Evolutionary conservation across 495 filamentous ascomycete genomes (phyloP).

Genomic region (Elaphomyces granulatus): DNA sequence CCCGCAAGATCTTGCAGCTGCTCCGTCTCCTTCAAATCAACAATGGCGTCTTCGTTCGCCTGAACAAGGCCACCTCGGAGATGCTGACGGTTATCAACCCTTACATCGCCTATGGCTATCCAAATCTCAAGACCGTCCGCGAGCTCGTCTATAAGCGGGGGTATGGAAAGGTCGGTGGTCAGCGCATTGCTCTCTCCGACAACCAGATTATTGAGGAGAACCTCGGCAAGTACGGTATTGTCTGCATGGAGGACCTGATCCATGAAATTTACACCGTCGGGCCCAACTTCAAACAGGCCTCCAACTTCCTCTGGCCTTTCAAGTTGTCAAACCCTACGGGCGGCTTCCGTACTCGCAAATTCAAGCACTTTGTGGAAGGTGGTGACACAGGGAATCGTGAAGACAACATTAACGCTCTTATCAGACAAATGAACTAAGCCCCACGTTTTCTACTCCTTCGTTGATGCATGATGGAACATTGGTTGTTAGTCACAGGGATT

Average conservation of each 20-base stretch:
- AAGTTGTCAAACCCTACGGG: conserved; percentile 96
- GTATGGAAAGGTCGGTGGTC: conserved; percentile 94
- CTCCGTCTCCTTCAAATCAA: conserved; percentile 99
- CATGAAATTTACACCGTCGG: conserved; percentile 99
- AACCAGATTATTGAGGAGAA: conserved; percentile 93
- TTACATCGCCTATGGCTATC: conserved; percentile 97
- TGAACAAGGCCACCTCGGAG: conserved; percentile 95
- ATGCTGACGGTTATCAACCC: conserved; percentile 98
- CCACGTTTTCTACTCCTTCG: conserved; percentile 7
- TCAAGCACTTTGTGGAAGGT: conserved; percentile 98
- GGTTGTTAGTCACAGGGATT: conserved; percentile 25
- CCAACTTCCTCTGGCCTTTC: conserved; percentile 99
- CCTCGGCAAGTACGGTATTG: conserved; percentile 95
- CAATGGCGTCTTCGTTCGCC: conserved; percentile 94
- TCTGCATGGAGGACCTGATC: conserved; percentile 98
- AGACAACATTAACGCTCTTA: conserved; percentile 93
- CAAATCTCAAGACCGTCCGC: conserved; percentile 95
- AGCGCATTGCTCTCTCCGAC: conserved; percentile 91
- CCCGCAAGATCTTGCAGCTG: conserved; percentile 98
- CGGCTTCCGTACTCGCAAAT: conserved; percentile 90
- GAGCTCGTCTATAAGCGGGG: conserved; percentile 99
- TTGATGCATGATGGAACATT: conserved; percentile 12
- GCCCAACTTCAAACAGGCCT: conserved; percentile 99
- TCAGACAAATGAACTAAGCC: conserved; percentile 96
- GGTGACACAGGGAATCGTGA: conserved; percentile 97